Conservation (phyloP, 2,329 filamentous ascomycete species). For the Arthroderma sp. region DNA sequence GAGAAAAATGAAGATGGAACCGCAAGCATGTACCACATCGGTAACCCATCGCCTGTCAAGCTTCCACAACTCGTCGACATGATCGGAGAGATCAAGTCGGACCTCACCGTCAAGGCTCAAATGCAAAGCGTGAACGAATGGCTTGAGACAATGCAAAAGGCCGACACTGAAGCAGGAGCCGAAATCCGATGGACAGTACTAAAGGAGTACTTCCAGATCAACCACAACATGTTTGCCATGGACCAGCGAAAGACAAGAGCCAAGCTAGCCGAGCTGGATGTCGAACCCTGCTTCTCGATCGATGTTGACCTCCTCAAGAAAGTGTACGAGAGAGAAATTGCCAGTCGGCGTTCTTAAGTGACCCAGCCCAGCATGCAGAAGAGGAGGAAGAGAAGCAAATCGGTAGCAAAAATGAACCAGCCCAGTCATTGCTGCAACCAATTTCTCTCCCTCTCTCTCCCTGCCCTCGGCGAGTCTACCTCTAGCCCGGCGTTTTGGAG, state of each 20-base stretch:
- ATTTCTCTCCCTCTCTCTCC: too few relatives aligned
- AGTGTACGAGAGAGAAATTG: constrained; percentile 5
- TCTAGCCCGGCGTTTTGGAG: too few relatives aligned
- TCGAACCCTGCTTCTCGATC: constrained; percentile 6
- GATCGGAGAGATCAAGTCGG: constrained; percentile 3
- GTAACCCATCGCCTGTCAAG: constrained; percentile 4
- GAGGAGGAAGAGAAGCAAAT: too few relatives aligned
- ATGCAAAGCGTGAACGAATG: constrained; percentile 1
- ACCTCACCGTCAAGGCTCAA: background rate
- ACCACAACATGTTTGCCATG: constrained; percentile 8
- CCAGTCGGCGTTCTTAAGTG: background rate
- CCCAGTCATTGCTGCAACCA: too few relatives aligned
- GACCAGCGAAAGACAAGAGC: constrained; percentile 6
- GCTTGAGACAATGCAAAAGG: constrained; percentile 1
- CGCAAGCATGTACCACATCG: constrained; percentile 5
- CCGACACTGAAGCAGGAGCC: constrained; percentile 1
- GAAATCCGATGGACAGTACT: constrained; percentile 5
- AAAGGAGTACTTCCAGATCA: constrained; percentile 5
- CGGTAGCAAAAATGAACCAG: too few relatives aligned
- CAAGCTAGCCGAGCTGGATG: constrained; percentile 3
- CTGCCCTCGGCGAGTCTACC: too few relatives aligned
- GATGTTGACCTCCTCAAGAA: constrained; percentile 4
- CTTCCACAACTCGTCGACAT: constrained; percentile 2
- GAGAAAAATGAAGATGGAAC: background rate
- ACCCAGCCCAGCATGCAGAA: too few relatives aligned